Evolutionary conservation across 768 basidiomycete genomes (phyloP), one percentile per base, ranked within the genome.

Genomic region (Psilocybe sp.): DNA sequence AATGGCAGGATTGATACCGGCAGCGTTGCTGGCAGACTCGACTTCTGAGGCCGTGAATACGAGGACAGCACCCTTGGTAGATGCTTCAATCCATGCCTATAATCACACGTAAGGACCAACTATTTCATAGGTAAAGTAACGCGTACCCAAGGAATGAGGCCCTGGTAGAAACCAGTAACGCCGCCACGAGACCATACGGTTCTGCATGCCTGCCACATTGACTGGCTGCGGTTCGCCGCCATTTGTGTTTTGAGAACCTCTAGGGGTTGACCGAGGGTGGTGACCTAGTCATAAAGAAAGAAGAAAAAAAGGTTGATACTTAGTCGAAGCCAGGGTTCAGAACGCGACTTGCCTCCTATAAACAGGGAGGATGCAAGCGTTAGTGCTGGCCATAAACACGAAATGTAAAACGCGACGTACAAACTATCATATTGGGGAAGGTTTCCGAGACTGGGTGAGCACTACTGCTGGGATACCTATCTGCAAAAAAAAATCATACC

Each of bases 241-340:
- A 99, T 98, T 67, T 99, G 97, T 14, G 97, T 99, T 74, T 99
- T 99, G 58, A 98, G 71, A 32, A 98, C 97, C 73, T 99, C 97
- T 51, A 99, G 74, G 16, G 97, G 97, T 75, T 99, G 97, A 34
- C 97, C 97, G 28, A 99, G 81, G 8, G 96, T 98, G 49, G 97
- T 98, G 58, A 99, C 97, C 87, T 98, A 63, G 16, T 51, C 20
- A 46, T 23, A 40, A 46, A 42, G 16, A 51, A 52, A 33, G 52
- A 52, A 18, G 23, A 28, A 28, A 28, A 28, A 28, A 28, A 4
- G 23, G 23, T 51, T 49, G 49, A 15, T 37, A 38, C 34, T 44
- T 20, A 48, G 45, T 13, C 28, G n/a, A 39, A n/a, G 31, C 56
- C 51, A 12, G 10, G 40, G 14, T 23, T 23, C 23, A 36, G 39